Percentiles rank a stretch among this genome's conserved stretches.
These are phyloP conservation scores for sorghum (Sorghum bicolor) DNA, from an alignment of 176 grass and related monocot genomes.

Conservation along the genomic window Sorghum_bicolor_NCBIv3 NC_012874.2:63830001-63830500, in stretches of 20 bases:
- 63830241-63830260: conserved; percentile 21
- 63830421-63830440: conserved; percentile 43
- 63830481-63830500: conserved; percentile 69
- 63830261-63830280: conserved; percentile 28
- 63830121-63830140: conserved; percentile 8
- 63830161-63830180: conserved; percentile 28
- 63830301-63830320: conserved; percentile 13
- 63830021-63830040: not conserved
- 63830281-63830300: not conserved
- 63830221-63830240: conserved; percentile 28
- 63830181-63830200: conserved; percentile 38
- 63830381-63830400: conserved; percentile 8
- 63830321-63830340: conserved; percentile 21
- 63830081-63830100: conserved; percentile 21
- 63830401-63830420: conserved; percentile 48
- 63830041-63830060: not conserved
- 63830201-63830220: conserved; percentile 11
- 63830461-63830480: conserved; percentile 62
- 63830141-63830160: conserved; percentile 18
- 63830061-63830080: conserved; percentile 9
- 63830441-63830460: conserved; percentile 63
- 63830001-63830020: not conserved
- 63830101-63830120: not conserved
- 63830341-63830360: not conserved
- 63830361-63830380: not conserved